Conservation (phyloP, 345 rosid species). For the Abelmoschus esculentus region DNA sequence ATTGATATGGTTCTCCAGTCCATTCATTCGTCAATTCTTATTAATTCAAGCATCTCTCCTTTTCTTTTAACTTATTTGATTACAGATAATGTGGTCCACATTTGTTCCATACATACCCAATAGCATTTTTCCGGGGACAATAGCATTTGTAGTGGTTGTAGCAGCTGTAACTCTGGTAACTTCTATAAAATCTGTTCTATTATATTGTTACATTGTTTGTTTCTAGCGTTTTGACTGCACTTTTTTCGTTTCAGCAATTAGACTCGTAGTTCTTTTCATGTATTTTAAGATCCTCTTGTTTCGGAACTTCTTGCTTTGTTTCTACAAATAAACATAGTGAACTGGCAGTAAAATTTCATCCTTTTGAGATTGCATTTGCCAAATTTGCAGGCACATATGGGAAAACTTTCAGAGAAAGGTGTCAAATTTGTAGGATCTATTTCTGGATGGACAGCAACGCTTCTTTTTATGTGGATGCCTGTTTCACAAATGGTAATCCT, state of each 20-base stretch:
- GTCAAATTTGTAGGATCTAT: conserved; percentile 52
- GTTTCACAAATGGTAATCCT: conserved; percentile 70
- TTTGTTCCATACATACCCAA: conserved; percentile 71
- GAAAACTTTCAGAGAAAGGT: conserved; percentile 62
- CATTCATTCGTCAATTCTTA: background rate
- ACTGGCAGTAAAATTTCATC: background rate
- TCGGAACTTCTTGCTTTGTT: background rate
- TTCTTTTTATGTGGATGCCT: conserved; percentile 99
- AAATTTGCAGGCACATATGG: conserved; percentile 67
- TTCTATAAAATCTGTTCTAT: conserved; percentile 8
- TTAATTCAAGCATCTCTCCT: background rate
- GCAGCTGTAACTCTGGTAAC: conserved; percentile 73
- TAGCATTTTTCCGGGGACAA: conserved; percentile 57
- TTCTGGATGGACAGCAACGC: conserved; percentile 96
- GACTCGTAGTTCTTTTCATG: conserved; percentile 3
- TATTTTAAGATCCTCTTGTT: background rate
- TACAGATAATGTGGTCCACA: conserved; percentile 90
- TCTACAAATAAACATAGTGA: background rate
- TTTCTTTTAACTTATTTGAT: conserved; percentile 5
- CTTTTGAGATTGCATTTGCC: conserved; percentile 22
- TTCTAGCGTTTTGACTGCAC: background rate
- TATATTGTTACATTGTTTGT: background rate
- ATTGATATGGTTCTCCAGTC: background rate
- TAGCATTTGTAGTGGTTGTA: conserved; percentile 51
- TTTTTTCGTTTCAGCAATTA: background rate